phyloP scores from a whole-genome alignment of 371 early-diverging fungal species.

The Apophysomyces ossiformis region DNA sequence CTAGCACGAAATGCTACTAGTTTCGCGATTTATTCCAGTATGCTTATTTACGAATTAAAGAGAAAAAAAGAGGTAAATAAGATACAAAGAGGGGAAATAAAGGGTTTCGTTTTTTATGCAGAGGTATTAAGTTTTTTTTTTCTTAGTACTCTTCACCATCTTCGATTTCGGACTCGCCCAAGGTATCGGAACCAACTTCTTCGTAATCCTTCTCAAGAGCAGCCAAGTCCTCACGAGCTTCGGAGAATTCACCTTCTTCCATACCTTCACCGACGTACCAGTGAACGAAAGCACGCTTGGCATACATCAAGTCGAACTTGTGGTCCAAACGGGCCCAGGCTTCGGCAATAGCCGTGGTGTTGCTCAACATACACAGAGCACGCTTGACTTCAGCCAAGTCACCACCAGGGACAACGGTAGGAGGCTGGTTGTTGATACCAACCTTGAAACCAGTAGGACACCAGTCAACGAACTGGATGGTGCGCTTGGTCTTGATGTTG shows the following conservation, averaged over 20 bases:
- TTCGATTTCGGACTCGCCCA: constrained; percentile 69
- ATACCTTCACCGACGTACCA: constrained; percentile 98
- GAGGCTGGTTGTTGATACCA: constrained; percentile 90
- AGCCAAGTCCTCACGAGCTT: constrained; percentile 88
- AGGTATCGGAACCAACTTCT: constrained; percentile 91
- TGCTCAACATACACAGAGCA: constrained; percentile 91
- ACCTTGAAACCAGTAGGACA: constrained; percentile 97
- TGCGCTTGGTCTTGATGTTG: constrained; percentile 86
- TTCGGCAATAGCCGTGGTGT: constrained; percentile 95
- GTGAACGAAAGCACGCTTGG: constrained; percentile 97
- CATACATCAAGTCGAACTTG: constrained; percentile 95
- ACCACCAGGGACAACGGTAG: constrained; percentile 85
- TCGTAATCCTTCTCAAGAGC: constrained; percentile 99
- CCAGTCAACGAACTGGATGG: constrained; percentile 96
- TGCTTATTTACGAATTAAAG: neutral
- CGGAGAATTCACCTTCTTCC: constrained; percentile 88
- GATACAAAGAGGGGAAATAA: neutral
- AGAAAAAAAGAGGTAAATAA: neutral
- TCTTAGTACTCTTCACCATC: constrained; percentile 28
- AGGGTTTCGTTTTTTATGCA: neutral
- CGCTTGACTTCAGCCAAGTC: constrained; percentile 88
- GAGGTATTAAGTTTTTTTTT: neutral
- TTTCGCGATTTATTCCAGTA: neutral
- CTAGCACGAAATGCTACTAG: no score
- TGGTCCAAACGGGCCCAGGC: constrained; percentile 93